Conservation (phyloP, 345 rosid genomes). For the Aethionema arabicum region DNA sequence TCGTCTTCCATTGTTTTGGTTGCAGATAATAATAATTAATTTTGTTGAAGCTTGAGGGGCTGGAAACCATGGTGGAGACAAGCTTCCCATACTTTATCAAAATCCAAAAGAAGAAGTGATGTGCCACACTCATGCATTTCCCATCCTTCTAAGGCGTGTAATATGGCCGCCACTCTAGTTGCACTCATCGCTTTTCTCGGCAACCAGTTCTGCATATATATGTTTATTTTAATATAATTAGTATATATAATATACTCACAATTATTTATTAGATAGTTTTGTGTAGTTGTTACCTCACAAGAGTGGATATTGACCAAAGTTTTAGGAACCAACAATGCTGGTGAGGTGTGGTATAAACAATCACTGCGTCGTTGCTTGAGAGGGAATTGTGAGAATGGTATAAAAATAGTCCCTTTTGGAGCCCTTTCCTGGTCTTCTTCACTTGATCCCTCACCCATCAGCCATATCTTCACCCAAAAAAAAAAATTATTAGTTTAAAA, state of each 20-base stretch:
- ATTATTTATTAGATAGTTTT: slow-evolving; percentile 2
- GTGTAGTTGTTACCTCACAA: slow-evolving; percentile 52
- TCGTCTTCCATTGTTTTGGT: not conserved
- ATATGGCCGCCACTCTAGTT: slow-evolving; percentile 53
- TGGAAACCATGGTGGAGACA: slow-evolving; percentile 53
- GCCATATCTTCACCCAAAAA: slow-evolving; percentile 46
- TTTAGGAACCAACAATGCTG: slow-evolving; percentile 51
- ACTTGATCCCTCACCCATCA: slow-evolving; percentile 57
- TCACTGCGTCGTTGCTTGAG: slow-evolving; percentile 47
- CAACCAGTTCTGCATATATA: slow-evolving; percentile 56
- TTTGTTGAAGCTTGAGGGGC: slow-evolving; percentile 35
- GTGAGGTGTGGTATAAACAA: slow-evolving; percentile 59
- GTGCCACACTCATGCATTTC: slow-evolving; percentile 47
- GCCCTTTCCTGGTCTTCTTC: slow-evolving; percentile 53
- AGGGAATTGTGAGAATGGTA: slow-evolving; percentile 51
- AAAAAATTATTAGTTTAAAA: not conserved
- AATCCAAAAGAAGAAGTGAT: slow-evolving; percentile 32
- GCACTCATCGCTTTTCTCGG: slow-evolving; percentile 60
- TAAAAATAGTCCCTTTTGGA: slow-evolving; percentile 37
- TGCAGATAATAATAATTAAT: slow-evolving; percentile 7
- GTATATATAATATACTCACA: not conserved
- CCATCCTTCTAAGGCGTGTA: slow-evolving; percentile 60
- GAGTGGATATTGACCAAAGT: slow-evolving; percentile 53
- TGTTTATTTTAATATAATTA: not conserved
- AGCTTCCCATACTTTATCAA: slow-evolving; percentile 48